A percentile compares a stretch with the other conserved stretches of the same genome.
Evolutionary conservation across 441 rosid genomes (phyloP).

Genomic region (Populus hybrid): DNA sequence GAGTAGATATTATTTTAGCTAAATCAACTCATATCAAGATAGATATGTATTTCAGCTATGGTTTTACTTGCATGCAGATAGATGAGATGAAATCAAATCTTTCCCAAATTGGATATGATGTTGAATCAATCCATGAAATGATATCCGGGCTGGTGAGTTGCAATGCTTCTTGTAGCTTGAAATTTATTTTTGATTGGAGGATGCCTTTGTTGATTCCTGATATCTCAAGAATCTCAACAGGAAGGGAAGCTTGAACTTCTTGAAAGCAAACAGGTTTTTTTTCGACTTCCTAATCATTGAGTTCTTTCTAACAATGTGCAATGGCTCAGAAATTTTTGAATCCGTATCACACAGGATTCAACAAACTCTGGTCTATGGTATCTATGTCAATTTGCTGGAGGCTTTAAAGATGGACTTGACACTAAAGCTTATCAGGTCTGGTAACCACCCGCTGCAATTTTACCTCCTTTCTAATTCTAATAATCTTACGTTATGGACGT

Average conservation of each 20-base stretch:
- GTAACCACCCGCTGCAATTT: background rate
- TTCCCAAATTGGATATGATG: slow-evolving; percentile 73
- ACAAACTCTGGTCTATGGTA: slow-evolving; percentile 76
- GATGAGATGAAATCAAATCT: slow-evolving; percentile 64
- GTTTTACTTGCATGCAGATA: slow-evolving; percentile 43
- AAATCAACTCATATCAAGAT: background rate
- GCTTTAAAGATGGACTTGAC: slow-evolving; percentile 45
- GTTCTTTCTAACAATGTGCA: slow-evolving; percentile 9
- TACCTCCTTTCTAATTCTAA: background rate
- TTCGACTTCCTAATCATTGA: slow-evolving; percentile 8
- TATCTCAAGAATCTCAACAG: slow-evolving; percentile 39
- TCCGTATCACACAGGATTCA: slow-evolving; percentile 45
- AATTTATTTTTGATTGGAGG: background rate
- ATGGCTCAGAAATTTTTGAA: slow-evolving; percentile 3
- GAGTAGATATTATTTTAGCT: background rate
- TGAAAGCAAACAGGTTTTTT: slow-evolving; percentile 68
- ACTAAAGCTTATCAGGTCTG: slow-evolving; percentile 48
- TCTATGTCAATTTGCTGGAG: slow-evolving; percentile 63
- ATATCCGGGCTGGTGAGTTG: slow-evolving; percentile 73
- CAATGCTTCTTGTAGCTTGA: slow-evolving; percentile 6
- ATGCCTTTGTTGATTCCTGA: slow-evolving; percentile 18
- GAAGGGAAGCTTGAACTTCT: slow-evolving; percentile 77
- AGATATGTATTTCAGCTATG: background rate
- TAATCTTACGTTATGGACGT: background rate
- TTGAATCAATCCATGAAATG: slow-evolving; percentile 62